Base-by-base conservation (phyloP, 768 basidiomycete species). In the Serendipita sp. region DNA sequence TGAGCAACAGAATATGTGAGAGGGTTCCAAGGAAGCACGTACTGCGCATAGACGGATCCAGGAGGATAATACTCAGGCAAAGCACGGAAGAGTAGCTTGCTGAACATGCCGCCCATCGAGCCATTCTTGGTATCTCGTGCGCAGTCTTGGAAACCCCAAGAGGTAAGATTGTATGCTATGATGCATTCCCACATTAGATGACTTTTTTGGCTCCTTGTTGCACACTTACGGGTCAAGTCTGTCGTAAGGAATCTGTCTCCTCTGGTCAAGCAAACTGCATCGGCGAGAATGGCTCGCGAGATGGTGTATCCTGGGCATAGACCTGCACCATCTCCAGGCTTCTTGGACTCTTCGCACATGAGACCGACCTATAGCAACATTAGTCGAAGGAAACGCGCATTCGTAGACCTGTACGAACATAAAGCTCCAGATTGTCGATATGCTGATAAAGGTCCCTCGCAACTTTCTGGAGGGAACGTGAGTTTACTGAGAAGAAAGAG, bases 251-350 rank as follows among this genome's bases (percentile, higher is more conserved):
- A 91, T 3, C 86, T 81, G 70, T 92, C 90, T 4, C 90, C 88
- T 36, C 89, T 81, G 34, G 80, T 82, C 64, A 91, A 76, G 66
- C 79, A 82, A 40, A 90, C 84, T 1, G 88, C 88, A 70, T 90
- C 88, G 10, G 84, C 78, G 13, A 93, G 76, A 67, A 93, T 91
- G n/a, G 88, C 86, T 48, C 90, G 79, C 3, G 88, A 88, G 67
- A 88, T 85, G 3, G 90, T 91, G 74, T 83, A 90, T 31, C 88
- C 87, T 3, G 88, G 88, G 71, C 88, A 90, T 3, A 91, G 71
- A 10, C 88, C 89, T 3, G 86, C 83, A 4, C 88, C 90, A 0
- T 82, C 79, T 27, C 77, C 76, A 3, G 83, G 80, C 2, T 68
- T 66, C 70, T 90, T 91, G 2, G 85, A 70, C 68, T 89, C 77